These are phyloP conservation scores for Hyaloperonospora brassicae DNA, from an alignment of 352 stramenopile genomes.

Conservation along the genomic window DNA sequence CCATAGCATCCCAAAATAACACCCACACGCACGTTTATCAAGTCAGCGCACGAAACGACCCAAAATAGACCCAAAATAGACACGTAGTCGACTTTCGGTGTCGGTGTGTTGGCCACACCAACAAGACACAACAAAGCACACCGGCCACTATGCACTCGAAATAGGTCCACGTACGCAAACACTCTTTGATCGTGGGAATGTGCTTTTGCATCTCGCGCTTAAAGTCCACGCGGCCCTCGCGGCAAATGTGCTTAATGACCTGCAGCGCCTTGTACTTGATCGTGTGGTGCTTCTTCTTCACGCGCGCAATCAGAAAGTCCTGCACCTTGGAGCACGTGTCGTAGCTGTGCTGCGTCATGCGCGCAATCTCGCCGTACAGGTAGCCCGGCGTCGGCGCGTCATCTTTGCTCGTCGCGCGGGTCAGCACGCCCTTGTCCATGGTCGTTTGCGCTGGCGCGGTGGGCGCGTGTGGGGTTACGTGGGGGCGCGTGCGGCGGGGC, in stretches of 20 bases:
- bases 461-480: no score
- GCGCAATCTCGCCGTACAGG: conserved; percentile 93
- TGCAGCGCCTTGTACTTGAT: conserved; percentile 92
- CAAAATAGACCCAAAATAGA: no score
- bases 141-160: neutral
- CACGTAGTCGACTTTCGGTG: no score
- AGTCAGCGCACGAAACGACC: no score
- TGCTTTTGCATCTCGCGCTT: conserved; percentile 89
- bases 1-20: no score
- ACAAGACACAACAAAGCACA: conserved; percentile 2
- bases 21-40: no score
- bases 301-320: conserved; percentile 86
- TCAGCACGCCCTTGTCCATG: conserved; percentile 92
- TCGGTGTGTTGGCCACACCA: no score
- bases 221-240: conserved; percentile 84
- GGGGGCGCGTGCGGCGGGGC: no score
- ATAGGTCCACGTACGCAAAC: conserved; percentile 74
- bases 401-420: conserved; percentile 90
- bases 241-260: conserved; percentile 90
- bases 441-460: no score
- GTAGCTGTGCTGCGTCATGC: conserved; percentile 89
- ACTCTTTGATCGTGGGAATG: conserved; percentile 89
- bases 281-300: conserved; percentile 93
- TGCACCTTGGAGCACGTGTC: conserved; percentile 85
- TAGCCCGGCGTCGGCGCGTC: conserved; percentile 92